Evolutionary conservation across 768 basidiomycete species (phyloP).

Genomic region (Leucogyrophana mollusca): DNA sequence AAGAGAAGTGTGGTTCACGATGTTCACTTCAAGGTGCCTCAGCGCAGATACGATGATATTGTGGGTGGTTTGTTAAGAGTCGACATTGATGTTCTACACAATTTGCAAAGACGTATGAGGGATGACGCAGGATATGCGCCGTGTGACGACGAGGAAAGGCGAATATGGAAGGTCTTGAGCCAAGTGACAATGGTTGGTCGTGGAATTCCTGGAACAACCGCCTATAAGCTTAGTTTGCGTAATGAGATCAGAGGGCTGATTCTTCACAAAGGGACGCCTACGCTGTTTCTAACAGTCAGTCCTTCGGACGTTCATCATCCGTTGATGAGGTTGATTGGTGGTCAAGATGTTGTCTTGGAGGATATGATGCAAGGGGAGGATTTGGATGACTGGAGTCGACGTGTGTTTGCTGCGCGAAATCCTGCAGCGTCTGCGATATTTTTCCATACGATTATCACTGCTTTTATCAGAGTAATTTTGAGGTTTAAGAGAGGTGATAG

Average conservation of each 20-base stretch:
- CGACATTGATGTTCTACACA: neutral
- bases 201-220: slow-evolving; percentile 17
- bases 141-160: neutral
- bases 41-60: neutral
- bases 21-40: slow-evolving; percentile 3
- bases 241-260: slow-evolving; percentile 20
- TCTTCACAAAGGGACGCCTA: slow-evolving; percentile 10
- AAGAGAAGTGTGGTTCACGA: slow-evolving; percentile 8
- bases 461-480: slow-evolving; percentile 17
- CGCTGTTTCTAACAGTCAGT: slow-evolving; percentile 21
- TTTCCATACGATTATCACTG: slow-evolving; percentile 17
- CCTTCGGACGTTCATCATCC: slow-evolving; percentile 19
- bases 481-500: slow-evolving; percentile 7
- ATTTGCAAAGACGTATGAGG: neutral
- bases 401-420: slow-evolving; percentile 13
- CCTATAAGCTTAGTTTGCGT: slow-evolving; percentile 12
- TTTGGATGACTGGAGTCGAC: slow-evolving; percentile 5
- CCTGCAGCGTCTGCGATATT: slow-evolving; percentile 22
- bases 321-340: slow-evolving; percentile 12
- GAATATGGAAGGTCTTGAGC: neutral
- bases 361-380: slow-evolving; percentile 5
- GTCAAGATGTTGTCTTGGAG: slow-evolving; percentile 12
- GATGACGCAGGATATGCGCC: neutral
- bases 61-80: neutral
- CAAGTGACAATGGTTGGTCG: slow-evolving; percentile 3